These are phyloP conservation scores for Pleurozium schreberi DNA, from an alignment of 225 moss, liverwort and hornwort species.

Conservation along the genomic window DNA sequence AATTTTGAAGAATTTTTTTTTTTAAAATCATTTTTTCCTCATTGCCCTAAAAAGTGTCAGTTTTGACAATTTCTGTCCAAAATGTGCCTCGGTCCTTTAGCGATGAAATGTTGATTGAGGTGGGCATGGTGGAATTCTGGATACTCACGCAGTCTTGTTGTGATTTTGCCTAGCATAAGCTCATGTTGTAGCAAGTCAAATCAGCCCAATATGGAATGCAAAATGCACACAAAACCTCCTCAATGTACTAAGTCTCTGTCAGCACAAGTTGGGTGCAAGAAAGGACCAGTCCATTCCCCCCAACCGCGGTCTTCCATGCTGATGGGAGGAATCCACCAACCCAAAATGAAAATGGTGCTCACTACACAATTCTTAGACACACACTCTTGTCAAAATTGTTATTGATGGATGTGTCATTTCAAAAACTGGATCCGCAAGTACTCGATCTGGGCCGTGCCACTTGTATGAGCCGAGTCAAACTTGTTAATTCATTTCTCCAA, in stretches of 20 bases:
- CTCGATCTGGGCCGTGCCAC: not conserved
- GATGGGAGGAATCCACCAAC: constrained; percentile 3
- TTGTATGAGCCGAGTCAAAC: not conserved
- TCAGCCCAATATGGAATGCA: not conserved
- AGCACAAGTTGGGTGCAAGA: constrained; percentile 10
- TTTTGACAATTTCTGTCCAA: no score
- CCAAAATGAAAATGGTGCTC: constrained; percentile 3
- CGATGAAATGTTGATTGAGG: not conserved
- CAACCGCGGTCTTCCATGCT: not conserved
- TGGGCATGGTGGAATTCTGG: no score
- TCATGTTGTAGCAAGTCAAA: not conserved
- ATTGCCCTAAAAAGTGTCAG: no score
- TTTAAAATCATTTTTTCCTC: no score
- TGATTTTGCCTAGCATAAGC: not conserved
- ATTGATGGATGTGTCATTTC: not conserved
- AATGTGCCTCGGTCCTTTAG: no score
- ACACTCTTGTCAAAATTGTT: not conserved
- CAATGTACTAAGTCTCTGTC: not conserved
- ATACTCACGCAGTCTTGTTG: rapidly evolving
- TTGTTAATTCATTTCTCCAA: not conserved
- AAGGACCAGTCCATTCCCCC: not conserved
- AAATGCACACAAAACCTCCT: not conserved
- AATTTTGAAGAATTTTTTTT: no score
- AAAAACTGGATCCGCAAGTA: not conserved
- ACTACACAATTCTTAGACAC: not conserved